phyloP scores from a whole-genome alignment of 2,329 filamentous ascomycete species.

The Eutypella sp. region DNA sequence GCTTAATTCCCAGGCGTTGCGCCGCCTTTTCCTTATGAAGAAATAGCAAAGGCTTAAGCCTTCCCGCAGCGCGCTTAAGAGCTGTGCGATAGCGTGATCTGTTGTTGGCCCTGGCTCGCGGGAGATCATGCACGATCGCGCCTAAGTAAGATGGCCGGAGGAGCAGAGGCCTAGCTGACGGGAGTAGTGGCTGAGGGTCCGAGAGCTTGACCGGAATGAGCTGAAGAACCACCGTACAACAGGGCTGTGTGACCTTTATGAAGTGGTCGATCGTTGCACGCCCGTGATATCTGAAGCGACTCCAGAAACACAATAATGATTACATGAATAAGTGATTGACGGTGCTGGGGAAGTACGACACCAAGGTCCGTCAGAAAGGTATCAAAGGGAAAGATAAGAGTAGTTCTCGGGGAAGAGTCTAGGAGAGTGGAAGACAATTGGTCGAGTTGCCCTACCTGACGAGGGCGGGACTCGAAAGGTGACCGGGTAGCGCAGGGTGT shows the following conservation, averaged over 20 bases:
- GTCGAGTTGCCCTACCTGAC: background rate
- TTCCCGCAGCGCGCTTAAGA: background rate
- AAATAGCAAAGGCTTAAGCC: constrained; percentile 8
- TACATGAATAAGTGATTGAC: no score
- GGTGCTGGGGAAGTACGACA: background rate
- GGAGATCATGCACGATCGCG: background rate
- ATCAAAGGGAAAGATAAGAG: no score
- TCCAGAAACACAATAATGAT: no score
- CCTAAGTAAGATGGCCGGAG: background rate
- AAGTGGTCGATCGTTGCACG: background rate
- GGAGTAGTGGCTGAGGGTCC: background rate
- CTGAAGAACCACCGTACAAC: background rate
- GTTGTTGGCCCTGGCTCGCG: background rate
- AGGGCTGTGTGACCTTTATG: background rate
- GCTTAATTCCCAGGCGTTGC: constrained; percentile 3
- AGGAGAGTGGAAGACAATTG: constrained; percentile 1
- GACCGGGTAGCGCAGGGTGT: background rate
- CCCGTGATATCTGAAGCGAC: background rate
- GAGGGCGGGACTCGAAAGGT: background rate
- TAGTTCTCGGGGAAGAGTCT: background rate
- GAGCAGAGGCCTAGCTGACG: background rate
- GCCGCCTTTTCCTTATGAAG: constrained; percentile 14
- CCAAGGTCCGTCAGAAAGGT: no score
- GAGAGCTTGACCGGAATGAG: background rate
- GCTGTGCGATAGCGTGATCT: background rate